phyloP scores from a whole-genome alignment of 2,329 filamentous ascomycete genomes.

The Pyricularia pennisetigena region DNA sequence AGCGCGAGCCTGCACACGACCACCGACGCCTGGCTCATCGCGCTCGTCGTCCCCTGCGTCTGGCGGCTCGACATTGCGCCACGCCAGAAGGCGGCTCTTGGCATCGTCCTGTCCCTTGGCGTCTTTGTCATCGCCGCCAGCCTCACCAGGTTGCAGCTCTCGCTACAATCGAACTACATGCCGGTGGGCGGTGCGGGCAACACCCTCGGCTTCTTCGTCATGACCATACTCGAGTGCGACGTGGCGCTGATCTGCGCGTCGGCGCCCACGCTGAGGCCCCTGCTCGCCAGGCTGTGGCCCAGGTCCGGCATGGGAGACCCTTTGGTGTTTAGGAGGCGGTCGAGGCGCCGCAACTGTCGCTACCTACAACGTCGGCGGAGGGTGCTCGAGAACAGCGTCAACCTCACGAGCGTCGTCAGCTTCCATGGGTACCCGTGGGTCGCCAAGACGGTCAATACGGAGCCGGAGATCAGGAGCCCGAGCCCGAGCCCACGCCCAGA shows the following conservation, averaged over 20 bases:
- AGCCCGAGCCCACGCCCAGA: neutral
- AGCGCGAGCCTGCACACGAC: conserved; percentile 35
- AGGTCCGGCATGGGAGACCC: conserved; percentile 11
- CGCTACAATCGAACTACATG: conserved; percentile 16
- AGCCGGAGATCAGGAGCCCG: neutral
- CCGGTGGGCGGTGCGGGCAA: conserved; percentile 11
- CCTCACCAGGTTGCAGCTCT: conserved; percentile 21
- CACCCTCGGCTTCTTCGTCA: conserved; percentile 22
- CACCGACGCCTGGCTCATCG: conserved; percentile 33
- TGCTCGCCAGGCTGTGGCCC: conserved; percentile 18
- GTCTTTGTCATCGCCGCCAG: conserved; percentile 27
- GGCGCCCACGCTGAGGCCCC: conserved; percentile 20
- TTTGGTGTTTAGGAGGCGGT: conserved; percentile 4
- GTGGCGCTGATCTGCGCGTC: conserved; percentile 24
- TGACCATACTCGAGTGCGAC: conserved; percentile 25
- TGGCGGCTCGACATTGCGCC: conserved; percentile 24
- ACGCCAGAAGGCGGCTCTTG: conserved; percentile 33
- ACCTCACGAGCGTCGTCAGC: conserved; percentile 19
- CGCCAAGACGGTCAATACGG: conserved; percentile 1
- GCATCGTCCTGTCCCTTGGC: conserved; percentile 33
- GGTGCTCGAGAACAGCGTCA: conserved; percentile 13
- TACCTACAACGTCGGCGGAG: neutral
- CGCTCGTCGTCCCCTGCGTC: conserved; percentile 30
- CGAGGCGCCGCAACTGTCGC: conserved; percentile 2
- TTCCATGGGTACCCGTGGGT: conserved; percentile 21